These are phyloP conservation scores for Pyrenula aspistea DNA, from an alignment of 495 filamentous ascomycete species.

Conservation along the genomic window DNA sequence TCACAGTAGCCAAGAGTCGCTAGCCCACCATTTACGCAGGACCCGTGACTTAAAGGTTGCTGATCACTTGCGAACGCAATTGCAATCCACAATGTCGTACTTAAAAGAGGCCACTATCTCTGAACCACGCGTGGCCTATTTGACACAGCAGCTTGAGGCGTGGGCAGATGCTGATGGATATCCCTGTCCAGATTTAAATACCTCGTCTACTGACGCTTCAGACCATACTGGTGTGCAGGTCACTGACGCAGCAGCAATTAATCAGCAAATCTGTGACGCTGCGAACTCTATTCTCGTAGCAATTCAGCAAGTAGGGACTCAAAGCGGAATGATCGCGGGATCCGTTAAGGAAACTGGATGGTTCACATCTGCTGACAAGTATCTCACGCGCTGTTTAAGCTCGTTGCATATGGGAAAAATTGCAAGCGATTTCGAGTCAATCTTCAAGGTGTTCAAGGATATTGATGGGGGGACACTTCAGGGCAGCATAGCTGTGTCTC, in stretches of 20 bases:
- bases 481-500: constrained; percentile 46
- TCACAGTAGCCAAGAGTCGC: not conserved
- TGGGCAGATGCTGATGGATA: constrained; percentile 3
- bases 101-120: constrained; percentile 1
- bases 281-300: constrained; percentile 60
- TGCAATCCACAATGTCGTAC: not conserved
- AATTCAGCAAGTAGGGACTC: constrained; percentile 55
- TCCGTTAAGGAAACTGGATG: constrained; percentile 50
- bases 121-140: constrained; percentile 13
- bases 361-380: constrained; percentile 46
- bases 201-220: no score
- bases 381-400: constrained; percentile 41
- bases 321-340: constrained; percentile 26
- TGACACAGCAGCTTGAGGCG: constrained; percentile 7
- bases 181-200: not conserved
- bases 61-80: not conserved
- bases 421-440: constrained; percentile 31
- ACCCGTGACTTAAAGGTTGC: not conserved
- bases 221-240: not conserved
- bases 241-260: constrained; percentile 30
- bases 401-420: constrained; percentile 46
- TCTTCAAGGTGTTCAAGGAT: constrained; percentile 33
- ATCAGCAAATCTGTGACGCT: constrained; percentile 41
- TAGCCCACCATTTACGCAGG: not conserved
- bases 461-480: constrained; percentile 25